A percentile compares a stretch with the other conserved stretches of the same genome.
These are phyloP conservation scores for Coemansia sp. DNA, from an alignment of 192 early-diverging fungal species.

Conservation along the genomic window DNA sequence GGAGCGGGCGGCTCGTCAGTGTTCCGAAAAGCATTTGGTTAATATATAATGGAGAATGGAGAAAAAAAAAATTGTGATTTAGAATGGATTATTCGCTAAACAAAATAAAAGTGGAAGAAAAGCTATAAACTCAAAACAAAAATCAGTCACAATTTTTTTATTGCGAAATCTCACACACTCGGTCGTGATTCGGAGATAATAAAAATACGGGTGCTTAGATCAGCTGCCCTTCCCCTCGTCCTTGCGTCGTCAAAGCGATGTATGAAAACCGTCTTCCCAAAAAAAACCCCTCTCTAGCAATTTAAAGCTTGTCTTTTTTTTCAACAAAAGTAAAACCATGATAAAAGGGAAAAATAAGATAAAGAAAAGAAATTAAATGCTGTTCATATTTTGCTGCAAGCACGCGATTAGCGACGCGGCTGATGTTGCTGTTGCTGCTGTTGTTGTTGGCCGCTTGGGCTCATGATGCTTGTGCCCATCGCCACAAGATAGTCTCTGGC, in stretches of 20 bases:
- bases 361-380: conserved; percentile 10
- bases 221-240: too few relatives aligned
- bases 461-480: conserved; percentile 36
- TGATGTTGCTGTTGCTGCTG: conserved; percentile 26
- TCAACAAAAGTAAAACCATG: too few relatives aligned
- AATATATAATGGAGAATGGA: too few relatives aligned
- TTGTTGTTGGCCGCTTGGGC: conserved; percentile 21
- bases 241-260: too few relatives aligned
- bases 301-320: too few relatives aligned
- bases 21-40: too few relatives aligned
- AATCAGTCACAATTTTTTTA: not conserved
- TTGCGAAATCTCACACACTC: too few relatives aligned
- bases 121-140: not conserved
- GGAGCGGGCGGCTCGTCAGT: not conserved
- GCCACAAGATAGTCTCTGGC: conserved; percentile 34
- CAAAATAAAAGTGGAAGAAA: not conserved
- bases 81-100: not conserved
- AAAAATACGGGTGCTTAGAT: too few relatives aligned
- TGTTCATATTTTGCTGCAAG: not conserved
- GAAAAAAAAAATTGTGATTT: conserved; percentile 1
- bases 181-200: too few relatives aligned
- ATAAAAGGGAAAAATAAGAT: not conserved
- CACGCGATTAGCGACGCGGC: not conserved
- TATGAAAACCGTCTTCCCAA: too few relatives aligned
- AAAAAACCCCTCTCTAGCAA: too few relatives aligned